These are phyloP conservation scores for Trypanosoma vivax DNA, from an alignment of 208 protist species.

Conservation along the genomic window DNA sequence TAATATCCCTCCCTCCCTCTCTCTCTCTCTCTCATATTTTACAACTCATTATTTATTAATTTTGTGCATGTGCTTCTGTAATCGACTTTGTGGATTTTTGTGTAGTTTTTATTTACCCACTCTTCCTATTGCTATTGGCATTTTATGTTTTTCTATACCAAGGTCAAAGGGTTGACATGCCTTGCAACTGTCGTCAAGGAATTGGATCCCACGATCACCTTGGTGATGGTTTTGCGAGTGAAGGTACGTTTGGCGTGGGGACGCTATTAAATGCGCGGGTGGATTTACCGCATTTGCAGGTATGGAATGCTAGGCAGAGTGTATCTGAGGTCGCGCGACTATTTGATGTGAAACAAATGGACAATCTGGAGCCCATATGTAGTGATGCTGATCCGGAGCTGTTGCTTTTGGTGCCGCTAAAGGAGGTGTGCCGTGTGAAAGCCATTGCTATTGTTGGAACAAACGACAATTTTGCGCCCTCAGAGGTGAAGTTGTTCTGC, in stretches of 20 bases:
- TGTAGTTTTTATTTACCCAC: not conserved
- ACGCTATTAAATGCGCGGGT: constrained; percentile 56
- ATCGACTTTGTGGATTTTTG: not conserved
- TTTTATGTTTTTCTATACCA: not conserved
- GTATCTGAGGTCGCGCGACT: constrained; percentile 38
- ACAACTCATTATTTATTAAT: constrained; percentile 1
- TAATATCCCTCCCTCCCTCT: not conserved
- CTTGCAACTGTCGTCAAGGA: constrained; percentile 76
- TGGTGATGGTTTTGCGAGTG: constrained; percentile 48
- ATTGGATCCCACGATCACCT: constrained; percentile 75
- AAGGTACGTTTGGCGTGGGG: constrained; percentile 63
- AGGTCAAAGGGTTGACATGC: constrained; percentile 28
- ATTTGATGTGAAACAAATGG: constrained; percentile 33
- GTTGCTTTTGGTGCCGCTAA: constrained; percentile 62
- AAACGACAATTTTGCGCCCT: constrained; percentile 43
- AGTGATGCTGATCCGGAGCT: constrained; percentile 81
- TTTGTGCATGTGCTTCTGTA: not conserved
- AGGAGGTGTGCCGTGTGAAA: constrained; percentile 48
- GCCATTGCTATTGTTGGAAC: constrained; percentile 62
- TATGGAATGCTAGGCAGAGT: constrained; percentile 63
- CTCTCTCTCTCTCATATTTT: constrained; percentile 3
- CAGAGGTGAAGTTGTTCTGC: constrained; percentile 68
- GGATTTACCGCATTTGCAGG: constrained; percentile 46
- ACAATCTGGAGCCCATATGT: constrained; percentile 59
- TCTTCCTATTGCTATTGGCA: not conserved